Conservation (phyloP, 495 filamentous ascomycete genomes). For the Trichoderma reesei region DNA sequence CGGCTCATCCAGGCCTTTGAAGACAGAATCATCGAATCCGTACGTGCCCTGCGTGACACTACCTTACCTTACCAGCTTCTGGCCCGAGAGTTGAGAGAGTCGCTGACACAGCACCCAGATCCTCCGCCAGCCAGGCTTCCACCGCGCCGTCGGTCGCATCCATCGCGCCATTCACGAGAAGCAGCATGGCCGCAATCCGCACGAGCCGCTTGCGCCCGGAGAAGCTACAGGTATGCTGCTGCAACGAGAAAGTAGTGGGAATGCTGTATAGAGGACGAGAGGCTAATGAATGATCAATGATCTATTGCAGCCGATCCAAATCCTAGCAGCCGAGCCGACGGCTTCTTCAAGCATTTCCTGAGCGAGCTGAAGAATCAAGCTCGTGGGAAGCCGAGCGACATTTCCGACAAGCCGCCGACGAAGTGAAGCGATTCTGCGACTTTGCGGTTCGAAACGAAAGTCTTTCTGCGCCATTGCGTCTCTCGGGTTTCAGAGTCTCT, state of each 20-base stretch:
- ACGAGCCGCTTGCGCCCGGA: conserved; percentile 31
- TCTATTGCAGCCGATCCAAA: conserved; percentile 12
- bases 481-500: too few relatives aligned
- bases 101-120: conserved; percentile 69
- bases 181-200: conserved; percentile 31
- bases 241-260: background rate
- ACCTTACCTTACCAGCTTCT: background rate
- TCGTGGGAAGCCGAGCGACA: conserved; percentile 23
- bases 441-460: background rate
- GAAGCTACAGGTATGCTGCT: conserved; percentile 29
- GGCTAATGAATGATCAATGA: background rate
- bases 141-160: conserved; percentile 30
- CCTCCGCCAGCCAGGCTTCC: conserved; percentile 28
- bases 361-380: conserved; percentile 31
- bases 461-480: background rate
- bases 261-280: too few relatives aligned
- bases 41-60: background rate
- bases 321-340: background rate
- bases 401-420: conserved; percentile 11
- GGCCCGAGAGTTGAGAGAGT: too few relatives aligned
- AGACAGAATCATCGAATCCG: conserved; percentile 8
- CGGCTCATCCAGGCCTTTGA: conserved; percentile 9
- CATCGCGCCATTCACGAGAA: conserved; percentile 29
- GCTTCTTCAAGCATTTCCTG: conserved; percentile 27
- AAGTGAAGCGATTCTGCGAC: conserved; percentile 11